These are phyloP conservation scores for Solanum chaucha DNA, from an alignment of 257 asterid species.

Conservation along the genomic window DNA sequence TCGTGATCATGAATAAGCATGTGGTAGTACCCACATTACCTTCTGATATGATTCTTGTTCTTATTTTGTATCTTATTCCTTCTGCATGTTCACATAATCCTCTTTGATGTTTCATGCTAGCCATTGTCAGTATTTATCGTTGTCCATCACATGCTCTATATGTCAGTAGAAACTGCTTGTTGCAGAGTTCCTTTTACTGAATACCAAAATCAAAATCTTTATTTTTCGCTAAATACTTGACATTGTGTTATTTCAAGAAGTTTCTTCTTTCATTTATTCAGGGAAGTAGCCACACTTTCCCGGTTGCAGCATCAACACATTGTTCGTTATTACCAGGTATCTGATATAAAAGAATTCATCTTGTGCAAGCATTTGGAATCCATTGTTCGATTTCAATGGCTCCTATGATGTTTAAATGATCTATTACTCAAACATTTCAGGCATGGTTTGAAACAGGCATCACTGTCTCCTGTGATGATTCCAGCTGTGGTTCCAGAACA, in stretches of 20 bases:
- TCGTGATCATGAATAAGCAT: background rate
- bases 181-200: background rate
- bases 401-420: background rate
- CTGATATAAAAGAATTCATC: conserved; percentile 3
- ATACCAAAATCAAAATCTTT: background rate
- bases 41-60: background rate
- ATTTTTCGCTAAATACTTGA: background rate
- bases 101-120: background rate
- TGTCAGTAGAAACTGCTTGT: background rate
- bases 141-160: background rate
- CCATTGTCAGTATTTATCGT: background rate
- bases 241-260: background rate
- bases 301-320: conserved; percentile 97
- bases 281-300: conserved; percentile 97
- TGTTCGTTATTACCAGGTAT: conserved; percentile 95
- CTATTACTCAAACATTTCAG: conserved; percentile 32
- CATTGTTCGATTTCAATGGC: background rate
- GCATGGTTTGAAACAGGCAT: conserved; percentile 97
- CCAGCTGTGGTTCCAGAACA: conserved; percentile 49
- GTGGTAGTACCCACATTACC: background rate
- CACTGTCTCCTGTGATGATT: conserved; percentile 42
- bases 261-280: conserved; percentile 14
- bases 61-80: background rate
- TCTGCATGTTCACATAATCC: background rate
- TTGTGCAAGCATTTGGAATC: background rate